Evolutionary conservation across 1,284 basidiomycete species (phyloP), one percentile per base, ranked within the genome.

Genomic region (Retiboletus flavoniger): DNA sequence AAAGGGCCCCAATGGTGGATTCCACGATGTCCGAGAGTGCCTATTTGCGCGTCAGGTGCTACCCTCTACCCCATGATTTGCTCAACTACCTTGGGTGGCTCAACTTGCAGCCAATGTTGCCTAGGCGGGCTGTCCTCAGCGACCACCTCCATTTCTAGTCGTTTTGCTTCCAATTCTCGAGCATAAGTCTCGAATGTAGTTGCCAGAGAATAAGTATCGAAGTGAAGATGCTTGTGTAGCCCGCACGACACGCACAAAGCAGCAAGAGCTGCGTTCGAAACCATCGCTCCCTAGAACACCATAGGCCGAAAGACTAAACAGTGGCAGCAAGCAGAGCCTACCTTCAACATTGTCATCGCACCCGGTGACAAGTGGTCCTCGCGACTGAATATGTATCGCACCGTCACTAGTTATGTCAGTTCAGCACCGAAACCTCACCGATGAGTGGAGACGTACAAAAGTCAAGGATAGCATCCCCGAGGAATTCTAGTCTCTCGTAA

Each of bases 391-490:
- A 91, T 78, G 66, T 89, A 78, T 31, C 80, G 79, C 32, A 90
- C 79, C n/a, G 88, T 84, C 72, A 89, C 91, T 93, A 58, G 24
- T 21, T 38, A 28, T 39, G 38, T 51, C 50, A 56, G 54, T 51
- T 55, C 26, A 42, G 54, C n/a, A 4, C 29, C 19, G 60, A 31
- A 28, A 38, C 36, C 41, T 53, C 39, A 10, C 50, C 21, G 28
- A 24, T 39, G 49, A 38, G 54, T 17, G 39, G 47, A 45, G 14
- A 71, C 87, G 58, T 62, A 91, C 90, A 70, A 59, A 90, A 88
- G 66, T 93, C 90, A 34, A 93, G 77, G 42, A 93, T 81, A 3
- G 87, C 86, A 70, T 93, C 91, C 10, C 91, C 91, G 43, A 92
- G 75, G 65, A 91, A 93, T 67, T 93, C 90, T 24, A 92, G 75